phyloP scores from a whole-genome alignment of 2,329 filamentous ascomycete genomes.

The Epichloe glyceriae region DNA sequence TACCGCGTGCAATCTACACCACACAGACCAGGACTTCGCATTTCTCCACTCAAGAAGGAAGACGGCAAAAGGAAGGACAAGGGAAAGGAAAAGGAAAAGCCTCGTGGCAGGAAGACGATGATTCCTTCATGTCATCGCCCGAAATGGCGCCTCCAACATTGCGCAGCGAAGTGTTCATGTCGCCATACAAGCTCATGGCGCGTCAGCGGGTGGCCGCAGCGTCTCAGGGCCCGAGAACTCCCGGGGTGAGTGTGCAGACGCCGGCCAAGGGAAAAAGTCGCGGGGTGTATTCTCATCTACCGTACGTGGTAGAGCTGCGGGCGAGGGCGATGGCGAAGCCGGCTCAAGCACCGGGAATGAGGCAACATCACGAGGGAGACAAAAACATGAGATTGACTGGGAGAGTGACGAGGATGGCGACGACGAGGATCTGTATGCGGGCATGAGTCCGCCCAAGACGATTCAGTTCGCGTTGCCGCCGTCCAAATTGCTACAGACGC shows the following conservation, averaged over 20 bases:
- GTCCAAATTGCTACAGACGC: conserved; percentile 66
- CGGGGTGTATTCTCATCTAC: conserved; percentile 33
- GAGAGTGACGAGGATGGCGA: conserved; percentile 62
- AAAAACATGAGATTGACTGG: conserved; percentile 52
- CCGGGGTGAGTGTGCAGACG: conserved; percentile 77
- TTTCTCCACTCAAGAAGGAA: conserved; percentile 31
- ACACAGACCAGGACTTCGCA: conserved; percentile 39
- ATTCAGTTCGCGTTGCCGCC: conserved; percentile 75
- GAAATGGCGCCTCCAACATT: conserved; percentile 71
- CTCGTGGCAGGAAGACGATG: conserved; percentile 35
- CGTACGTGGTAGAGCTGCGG: conserved; percentile 2
- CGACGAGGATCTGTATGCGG: conserved; percentile 48
- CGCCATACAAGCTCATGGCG: conserved; percentile 43
- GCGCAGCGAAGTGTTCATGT: conserved; percentile 74
- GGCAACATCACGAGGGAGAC: conserved; percentile 11
- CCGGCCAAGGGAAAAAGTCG: conserved; percentile 40
- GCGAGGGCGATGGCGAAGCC: not conserved
- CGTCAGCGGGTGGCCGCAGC: conserved; percentile 29
- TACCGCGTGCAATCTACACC: conserved; percentile 91
- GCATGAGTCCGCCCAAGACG: conserved; percentile 85
- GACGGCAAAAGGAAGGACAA: conserved; percentile 10
- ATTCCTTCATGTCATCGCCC: conserved; percentile 58
- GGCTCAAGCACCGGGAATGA: conserved; percentile 3
- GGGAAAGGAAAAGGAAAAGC: conserved; percentile 18
- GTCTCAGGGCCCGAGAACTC: conserved; percentile 48